These are phyloP conservation scores for Rhodotorula mucilaginosa DNA, from an alignment of 1,284 basidiomycete genomes.

Conservation along the genomic window DNA sequence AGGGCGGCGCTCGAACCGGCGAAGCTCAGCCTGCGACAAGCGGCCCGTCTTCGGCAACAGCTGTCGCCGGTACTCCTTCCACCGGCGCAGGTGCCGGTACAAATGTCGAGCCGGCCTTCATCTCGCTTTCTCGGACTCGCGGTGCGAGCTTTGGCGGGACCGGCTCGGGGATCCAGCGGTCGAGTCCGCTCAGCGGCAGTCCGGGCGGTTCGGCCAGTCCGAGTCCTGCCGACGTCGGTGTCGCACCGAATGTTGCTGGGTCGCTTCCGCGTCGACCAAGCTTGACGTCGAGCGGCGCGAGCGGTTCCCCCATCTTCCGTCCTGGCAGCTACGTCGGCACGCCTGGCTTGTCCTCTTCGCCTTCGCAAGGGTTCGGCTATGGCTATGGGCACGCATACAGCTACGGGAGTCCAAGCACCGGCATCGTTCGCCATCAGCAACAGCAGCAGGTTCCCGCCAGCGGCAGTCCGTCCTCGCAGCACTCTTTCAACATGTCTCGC, in stretches of 20 bases:
- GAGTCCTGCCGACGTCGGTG: background rate
- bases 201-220: constrained; percentile 1
- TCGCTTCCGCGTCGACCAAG: background rate
- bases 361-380: constrained; percentile 10
- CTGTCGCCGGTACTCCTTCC: background rate
- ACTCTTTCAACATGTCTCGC: constrained; percentile 7
- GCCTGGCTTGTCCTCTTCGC: background rate
- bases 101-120: constrained; percentile 36
- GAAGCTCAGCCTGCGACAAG: background rate
- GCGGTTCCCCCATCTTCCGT: constrained; percentile 33
- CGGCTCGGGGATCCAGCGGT: constrained; percentile 15
- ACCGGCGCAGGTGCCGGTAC: background rate
- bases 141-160: constrained; percentile 2
- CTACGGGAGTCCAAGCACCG: background rate
- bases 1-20: background rate
- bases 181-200: constrained; percentile 1
- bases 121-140: constrained; percentile 31
- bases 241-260: background rate
- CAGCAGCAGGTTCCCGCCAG: background rate
- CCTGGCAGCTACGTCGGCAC: constrained; percentile 30
- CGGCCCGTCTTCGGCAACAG: constrained; percentile 6
- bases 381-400: constrained; percentile 3
- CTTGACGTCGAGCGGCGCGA: constrained; percentile 3
- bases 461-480: background rate
- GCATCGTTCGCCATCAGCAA: constrained; percentile 12